A percentile compares a stretch with the other conserved stretches of the same genome.
These are phyloP conservation scores for Boletus sp. DNA, from an alignment of 768 basidiomycete genomes.

Conservation along the genomic window DNA sequence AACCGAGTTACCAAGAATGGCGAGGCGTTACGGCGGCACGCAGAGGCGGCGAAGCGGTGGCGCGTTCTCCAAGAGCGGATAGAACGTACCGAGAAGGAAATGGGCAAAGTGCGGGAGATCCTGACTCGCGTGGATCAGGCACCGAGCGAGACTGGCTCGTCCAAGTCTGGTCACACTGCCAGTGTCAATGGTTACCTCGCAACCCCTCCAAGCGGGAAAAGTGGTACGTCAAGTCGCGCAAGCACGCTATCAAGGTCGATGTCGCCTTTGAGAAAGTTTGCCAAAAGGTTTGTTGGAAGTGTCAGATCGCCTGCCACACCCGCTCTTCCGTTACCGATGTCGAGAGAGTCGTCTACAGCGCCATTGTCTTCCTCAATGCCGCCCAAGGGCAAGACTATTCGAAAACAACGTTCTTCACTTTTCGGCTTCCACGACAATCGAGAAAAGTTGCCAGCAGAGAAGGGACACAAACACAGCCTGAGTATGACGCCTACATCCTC, in stretches of 20 bases:
- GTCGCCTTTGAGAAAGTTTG: slow-evolving; percentile 78
- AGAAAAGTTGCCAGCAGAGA: slow-evolving; percentile 51
- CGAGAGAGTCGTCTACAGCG: slow-evolving; percentile 36
- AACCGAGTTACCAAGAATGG: slow-evolving; percentile 97
- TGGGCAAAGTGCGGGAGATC: slow-evolving; percentile 67
- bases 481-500: slow-evolving; percentile 73
- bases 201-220: slow-evolving; percentile 55
- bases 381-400: slow-evolving; percentile 31
- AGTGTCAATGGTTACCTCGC: slow-evolving; percentile 56
- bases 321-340: slow-evolving; percentile 46
- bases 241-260: slow-evolving; percentile 66
- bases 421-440: slow-evolving; percentile 49
- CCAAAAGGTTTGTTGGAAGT: slow-evolving; percentile 61
- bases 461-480: slow-evolving; percentile 65
- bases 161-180: slow-evolving; percentile 53
- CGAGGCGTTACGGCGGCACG: slow-evolving; percentile 86
- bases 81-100: slow-evolving; percentile 73
- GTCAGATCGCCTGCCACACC: slow-evolving; percentile 39
- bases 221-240: slow-evolving; percentile 40
- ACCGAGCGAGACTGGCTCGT: slow-evolving; percentile 71
- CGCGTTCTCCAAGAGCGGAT: slow-evolving; percentile 77
- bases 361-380: slow-evolving; percentile 59
- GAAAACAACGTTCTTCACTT: slow-evolving; percentile 64
- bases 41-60: slow-evolving; percentile 89
- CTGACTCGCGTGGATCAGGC: slow-evolving; percentile 49